Percentiles rank a stretch among this genome's conserved stretches.
phyloP scores from a whole-genome alignment of 495 filamentous ascomycete species.

The Podospora appendiculata region DNA sequence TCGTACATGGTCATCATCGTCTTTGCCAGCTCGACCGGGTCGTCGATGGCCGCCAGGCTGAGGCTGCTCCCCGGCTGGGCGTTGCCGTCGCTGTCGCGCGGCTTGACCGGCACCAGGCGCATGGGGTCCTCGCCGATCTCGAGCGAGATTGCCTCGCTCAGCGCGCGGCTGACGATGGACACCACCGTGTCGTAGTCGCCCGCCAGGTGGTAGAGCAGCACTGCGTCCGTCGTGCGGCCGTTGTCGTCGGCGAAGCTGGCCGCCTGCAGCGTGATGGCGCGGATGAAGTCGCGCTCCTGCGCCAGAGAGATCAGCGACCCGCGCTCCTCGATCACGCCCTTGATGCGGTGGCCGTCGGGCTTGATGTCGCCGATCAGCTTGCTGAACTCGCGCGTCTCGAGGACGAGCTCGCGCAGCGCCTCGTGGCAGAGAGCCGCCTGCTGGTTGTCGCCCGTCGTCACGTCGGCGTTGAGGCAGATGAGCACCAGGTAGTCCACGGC shows the following conservation, averaged over 20 bases:
- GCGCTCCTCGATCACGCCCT: conserved; percentile 84
- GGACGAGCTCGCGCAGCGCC: conserved; percentile 85
- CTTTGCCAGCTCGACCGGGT: conserved; percentile 68
- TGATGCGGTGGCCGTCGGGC: conserved; percentile 70
- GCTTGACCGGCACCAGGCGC: conserved; percentile 71
- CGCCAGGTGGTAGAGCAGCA: conserved; percentile 87
- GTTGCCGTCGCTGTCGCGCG: conserved; percentile 34
- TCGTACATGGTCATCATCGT: conserved; percentile 80
- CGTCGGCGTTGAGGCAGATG: conserved; percentile 87
- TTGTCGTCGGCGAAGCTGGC: conserved; percentile 89
- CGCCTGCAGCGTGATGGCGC: conserved; percentile 79
- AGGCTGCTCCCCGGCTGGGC: conserved; percentile 50
- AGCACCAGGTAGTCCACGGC: conserved; percentile 90
- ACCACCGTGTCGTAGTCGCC: conserved; percentile 92
- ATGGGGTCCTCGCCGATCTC: conserved; percentile 71
- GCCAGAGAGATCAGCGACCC: conserved; percentile 71
- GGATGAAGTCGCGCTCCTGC: conserved; percentile 75
- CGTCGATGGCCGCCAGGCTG: conserved; percentile 78
- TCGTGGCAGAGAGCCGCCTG: conserved; percentile 84
- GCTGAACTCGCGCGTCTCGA: conserved; percentile 92
- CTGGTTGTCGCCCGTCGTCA: conserved; percentile 55
- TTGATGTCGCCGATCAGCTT: conserved; percentile 87
- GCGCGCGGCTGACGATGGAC: conserved; percentile 76
- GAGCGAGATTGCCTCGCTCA: conserved; percentile 77
- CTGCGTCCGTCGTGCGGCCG: conserved; percentile 84